phyloP scores from a whole-genome alignment of 164 flowering plant genomes.

The Stephania yunnanensis region DNA sequence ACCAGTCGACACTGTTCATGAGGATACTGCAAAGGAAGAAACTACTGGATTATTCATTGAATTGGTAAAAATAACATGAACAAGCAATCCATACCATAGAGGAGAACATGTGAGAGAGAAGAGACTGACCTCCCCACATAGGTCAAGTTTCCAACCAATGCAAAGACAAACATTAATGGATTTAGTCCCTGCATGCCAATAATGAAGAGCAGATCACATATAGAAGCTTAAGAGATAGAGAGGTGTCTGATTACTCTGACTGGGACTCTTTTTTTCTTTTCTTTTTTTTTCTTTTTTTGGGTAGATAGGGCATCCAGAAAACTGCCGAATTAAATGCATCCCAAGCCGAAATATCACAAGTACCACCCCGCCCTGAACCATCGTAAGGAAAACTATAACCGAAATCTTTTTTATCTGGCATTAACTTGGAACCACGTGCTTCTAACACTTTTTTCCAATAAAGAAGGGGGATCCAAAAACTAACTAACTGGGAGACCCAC shows the following conservation, averaged over 20 bases:
- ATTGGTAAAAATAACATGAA: neutral
- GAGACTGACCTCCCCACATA: conserved; percentile 62
- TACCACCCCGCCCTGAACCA: no score
- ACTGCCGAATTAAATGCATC: no score
- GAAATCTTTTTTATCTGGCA: no score
- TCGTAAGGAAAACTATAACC: no score
- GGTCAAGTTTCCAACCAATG: conserved; percentile 60
- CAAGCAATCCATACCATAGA: neutral
- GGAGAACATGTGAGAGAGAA: neutral
- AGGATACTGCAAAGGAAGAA: conserved; percentile 51
- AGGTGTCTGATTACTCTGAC: neutral
- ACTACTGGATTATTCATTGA: neutral
- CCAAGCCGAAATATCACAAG: no score
- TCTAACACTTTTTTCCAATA: no score
- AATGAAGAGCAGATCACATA: neutral
- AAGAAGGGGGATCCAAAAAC: neutral
- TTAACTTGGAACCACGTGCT: no score
- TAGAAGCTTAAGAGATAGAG: neutral
- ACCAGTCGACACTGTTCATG: conserved; percentile 66
- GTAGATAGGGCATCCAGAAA: no score
- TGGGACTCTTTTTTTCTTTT: no score
- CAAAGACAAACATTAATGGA: conserved; percentile 84
- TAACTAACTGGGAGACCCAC: neutral
- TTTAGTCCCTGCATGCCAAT: conserved; percentile 54
- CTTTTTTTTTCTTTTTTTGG: no score